These are phyloP conservation scores for Rhizopus sp. DNA, from an alignment of 371 early-diverging fungal species.

Conservation along the genomic window DNA sequence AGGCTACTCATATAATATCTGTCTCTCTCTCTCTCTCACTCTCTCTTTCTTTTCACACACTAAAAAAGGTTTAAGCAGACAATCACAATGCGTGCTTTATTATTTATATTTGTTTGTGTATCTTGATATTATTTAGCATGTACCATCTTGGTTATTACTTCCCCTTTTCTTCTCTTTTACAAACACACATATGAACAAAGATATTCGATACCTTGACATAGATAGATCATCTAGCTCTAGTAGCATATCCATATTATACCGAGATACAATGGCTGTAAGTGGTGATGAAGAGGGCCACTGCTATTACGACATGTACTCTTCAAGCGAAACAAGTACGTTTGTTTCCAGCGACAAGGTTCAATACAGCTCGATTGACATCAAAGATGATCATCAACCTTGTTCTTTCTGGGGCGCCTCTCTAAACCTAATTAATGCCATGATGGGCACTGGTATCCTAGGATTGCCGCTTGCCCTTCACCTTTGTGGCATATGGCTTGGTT, in stretches of 20 bases:
- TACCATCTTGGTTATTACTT: too few relatives aligned
- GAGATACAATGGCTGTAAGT: not conserved
- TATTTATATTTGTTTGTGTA: too few relatives aligned
- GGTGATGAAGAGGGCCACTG: not conserved
- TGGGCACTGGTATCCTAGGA: slow-evolving; percentile 63
- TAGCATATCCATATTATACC: not conserved
- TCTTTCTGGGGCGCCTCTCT: slow-evolving; percentile 24
- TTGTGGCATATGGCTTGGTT: slow-evolving; percentile 57
- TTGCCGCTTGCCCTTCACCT: slow-evolving; percentile 52
- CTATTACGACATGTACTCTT: not conserved
- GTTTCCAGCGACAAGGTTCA: not conserved
- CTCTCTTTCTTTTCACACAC: too few relatives aligned
- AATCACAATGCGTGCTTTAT: too few relatives aligned
- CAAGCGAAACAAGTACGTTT: not conserved
- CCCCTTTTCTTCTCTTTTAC: too few relatives aligned
- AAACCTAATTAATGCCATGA: slow-evolving; percentile 58
- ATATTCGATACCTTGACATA: too few relatives aligned
- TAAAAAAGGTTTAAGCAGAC: too few relatives aligned
- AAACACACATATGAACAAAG: too few relatives aligned
- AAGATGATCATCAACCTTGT: not conserved
- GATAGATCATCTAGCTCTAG: too few relatives aligned
- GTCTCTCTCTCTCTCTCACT: too few relatives aligned
- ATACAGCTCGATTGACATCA: not conserved
- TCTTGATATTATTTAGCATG: too few relatives aligned
- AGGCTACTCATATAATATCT: too few relatives aligned